phyloP scores from a whole-genome alignment of 768 basidiomycete genomes.

The Glaciozyma antarctica region DNA sequence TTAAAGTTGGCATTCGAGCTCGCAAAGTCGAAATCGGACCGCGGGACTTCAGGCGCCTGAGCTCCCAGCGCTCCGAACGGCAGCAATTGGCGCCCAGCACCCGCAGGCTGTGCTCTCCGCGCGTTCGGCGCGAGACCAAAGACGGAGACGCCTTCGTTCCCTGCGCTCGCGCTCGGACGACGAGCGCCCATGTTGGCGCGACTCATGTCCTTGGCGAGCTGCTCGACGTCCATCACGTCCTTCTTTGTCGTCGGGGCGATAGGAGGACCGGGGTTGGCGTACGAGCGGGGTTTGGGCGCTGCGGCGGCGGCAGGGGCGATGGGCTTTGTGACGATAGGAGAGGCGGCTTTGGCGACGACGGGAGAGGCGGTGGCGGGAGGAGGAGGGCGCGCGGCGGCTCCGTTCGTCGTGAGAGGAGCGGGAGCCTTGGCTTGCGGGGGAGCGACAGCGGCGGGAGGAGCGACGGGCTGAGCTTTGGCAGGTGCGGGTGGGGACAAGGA shows the following conservation, averaged over 20 bases:
- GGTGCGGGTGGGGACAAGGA: not conserved
- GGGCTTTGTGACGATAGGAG: not conserved
- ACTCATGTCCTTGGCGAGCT: constrained; percentile 29
- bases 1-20: constrained; percentile 35
- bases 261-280: not conserved
- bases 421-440: constrained; percentile 1
- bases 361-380: not conserved
- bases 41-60: constrained; percentile 18
- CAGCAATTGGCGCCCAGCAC: constrained; percentile 8
- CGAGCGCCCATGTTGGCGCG: constrained; percentile 3
- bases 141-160: not conserved
- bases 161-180: not conserved
- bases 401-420: not conserved
- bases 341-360: not conserved
- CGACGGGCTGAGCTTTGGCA: not conserved
- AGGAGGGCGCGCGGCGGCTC: constrained; percentile 9
- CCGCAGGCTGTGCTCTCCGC: not conserved
- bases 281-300: not conserved
- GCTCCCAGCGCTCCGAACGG: constrained; percentile 5
- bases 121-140: constrained; percentile 8
- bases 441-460: not conserved
- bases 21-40: constrained; percentile 37
- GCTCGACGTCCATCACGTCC: constrained; percentile 20
- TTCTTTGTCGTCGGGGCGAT: not conserved
- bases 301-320: constrained; percentile 12